These are phyloP conservation scores for Tuber melanosporum DNA, from an alignment of 495 filamentous ascomycete genomes.

Conservation along the genomic window DNA sequence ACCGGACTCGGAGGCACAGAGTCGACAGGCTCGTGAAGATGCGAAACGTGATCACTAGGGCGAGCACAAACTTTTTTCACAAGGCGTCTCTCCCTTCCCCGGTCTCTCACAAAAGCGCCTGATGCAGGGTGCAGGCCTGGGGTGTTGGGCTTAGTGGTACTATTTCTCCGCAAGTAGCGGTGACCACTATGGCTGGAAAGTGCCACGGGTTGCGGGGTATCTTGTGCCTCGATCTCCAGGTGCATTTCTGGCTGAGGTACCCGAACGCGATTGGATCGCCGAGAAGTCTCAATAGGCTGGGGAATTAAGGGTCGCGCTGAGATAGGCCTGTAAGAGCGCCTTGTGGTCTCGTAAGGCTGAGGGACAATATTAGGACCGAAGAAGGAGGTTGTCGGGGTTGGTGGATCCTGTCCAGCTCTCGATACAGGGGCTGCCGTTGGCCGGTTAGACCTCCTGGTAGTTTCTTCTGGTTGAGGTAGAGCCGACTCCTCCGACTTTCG, in stretches of 20 bases:
- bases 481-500: constrained; percentile 6
- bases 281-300: constrained; percentile 39
- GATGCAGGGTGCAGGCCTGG: constrained; percentile 30
- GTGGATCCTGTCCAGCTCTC: constrained; percentile 30
- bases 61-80: constrained; percentile 30
- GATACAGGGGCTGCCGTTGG: constrained; percentile 32
- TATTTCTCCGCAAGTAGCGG: constrained; percentile 32
- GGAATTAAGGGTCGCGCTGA: constrained; percentile 36
- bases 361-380: constrained; percentile 29
- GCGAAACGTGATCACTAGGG: constrained; percentile 41
- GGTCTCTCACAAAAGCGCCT: constrained; percentile 26
- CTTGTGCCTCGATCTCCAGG: constrained; percentile 22
- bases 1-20: constrained; percentile 38
- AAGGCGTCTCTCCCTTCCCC: constrained; percentile 34
- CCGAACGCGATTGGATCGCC: constrained; percentile 38
- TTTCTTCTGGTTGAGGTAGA: constrained; percentile 33
- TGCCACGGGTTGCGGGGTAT: constrained; percentile 38
- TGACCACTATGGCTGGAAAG: constrained; percentile 37
- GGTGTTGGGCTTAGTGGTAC: constrained; percentile 30
- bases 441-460: constrained; percentile 37
- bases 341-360: constrained; percentile 36
- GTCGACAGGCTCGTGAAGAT: constrained; percentile 42
- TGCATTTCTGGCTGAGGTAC: constrained; percentile 38
- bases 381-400: constrained; percentile 38
- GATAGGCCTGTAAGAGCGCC: constrained; percentile 38